Evolutionary conservation across 148 eudicot species (phyloP), one percentile per base, ranked within the genome.

Genomic region (Vaccinium macrocarpon): DNA sequence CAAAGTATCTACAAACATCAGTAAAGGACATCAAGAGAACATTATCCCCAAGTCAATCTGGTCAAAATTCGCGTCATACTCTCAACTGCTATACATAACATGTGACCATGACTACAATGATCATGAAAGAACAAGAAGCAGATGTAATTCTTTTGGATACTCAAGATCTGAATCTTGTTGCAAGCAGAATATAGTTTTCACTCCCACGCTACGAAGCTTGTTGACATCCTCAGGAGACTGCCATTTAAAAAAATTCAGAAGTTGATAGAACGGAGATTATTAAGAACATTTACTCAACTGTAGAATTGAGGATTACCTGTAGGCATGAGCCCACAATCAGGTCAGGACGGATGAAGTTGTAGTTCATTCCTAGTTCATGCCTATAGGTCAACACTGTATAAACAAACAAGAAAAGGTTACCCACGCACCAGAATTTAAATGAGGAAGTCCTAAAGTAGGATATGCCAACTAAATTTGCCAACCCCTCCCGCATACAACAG

Each of bases 301-400:
- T 42, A 78, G 21, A 70, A 53, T 68, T 71, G 38, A 82, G 57
- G 52, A 53, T 88, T 79, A 97, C 99, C 99, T 97, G 99, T 76
- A 97, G 90, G 88, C 99, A 97, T 64, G 99, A 97, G 7, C 99
- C 99, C 57, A 97, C 99, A 77, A 97, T 97, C 86, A 97, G 85
- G 86, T 97, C 98, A 46, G 98, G 97, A 25, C 92, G 96, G 82
- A 97, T 93, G 89, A 95, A 97, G 89, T 89, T 92, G 88, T 93
- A 97, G 87, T 97, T 95, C 88, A 97, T 93, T 86, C 99, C 99
- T 84, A 95, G 87, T 87, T 97, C 99, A 86, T 97, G 99, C 90
- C 96, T 92, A 85, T 97, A 97, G 23, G 97, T 95, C 85, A 97
- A 89, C 74, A 91, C 99, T 97, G 94, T 84, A 76, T 51, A 55